A percentile compares a stretch with the other conserved stretches of the same genome.
Evolutionary conservation across 768 basidiomycete genomes (phyloP).

Genomic region (Mrakia gelida): DNA sequence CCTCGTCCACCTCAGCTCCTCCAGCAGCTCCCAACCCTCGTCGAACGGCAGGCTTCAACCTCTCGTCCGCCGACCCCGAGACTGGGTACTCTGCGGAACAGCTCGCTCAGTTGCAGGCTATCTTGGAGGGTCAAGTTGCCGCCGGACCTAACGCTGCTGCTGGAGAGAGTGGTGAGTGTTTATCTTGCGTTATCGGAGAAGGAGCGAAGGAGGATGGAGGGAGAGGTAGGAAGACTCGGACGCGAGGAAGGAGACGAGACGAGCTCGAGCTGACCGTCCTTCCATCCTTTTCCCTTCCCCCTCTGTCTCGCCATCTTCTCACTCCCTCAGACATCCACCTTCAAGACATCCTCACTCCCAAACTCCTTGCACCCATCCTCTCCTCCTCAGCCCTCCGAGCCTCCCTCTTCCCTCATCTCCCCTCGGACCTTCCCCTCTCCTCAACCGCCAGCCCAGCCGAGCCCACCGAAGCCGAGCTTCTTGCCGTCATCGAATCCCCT

Average conservation of each 20-base stretch:
- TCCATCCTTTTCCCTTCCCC: no score
- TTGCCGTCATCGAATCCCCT: conserved; percentile 18
- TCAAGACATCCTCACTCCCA: conserved; percentile 30
- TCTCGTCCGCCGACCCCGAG: not conserved
- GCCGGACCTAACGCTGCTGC: conserved; percentile 2
- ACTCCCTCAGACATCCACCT: conserved; percentile 16
- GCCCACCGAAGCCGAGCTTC: conserved; percentile 27
- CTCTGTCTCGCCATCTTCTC: not conserved
- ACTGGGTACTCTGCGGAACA: conserved; percentile 22
- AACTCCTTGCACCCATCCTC: conserved; percentile 25
- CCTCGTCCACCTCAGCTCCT: not conserved
- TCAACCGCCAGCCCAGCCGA: not conserved
- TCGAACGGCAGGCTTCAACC: conserved; percentile 23
- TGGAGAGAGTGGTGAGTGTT: conserved; percentile 26
- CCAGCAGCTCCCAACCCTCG: conserved; percentile 32
- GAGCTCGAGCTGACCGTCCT: not conserved
- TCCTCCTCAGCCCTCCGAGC: conserved; percentile 18
- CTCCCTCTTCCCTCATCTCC: conserved; percentile 31
- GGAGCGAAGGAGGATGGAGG: no score
- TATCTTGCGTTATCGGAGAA: not conserved
- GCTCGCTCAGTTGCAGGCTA: conserved; percentile 28
- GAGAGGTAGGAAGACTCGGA: not conserved
- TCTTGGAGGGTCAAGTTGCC: conserved; percentile 24
- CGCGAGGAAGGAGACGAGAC: not conserved
- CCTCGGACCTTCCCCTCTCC: conserved; percentile 23